phyloP scores from a whole-genome alignment of 1,284 basidiomycete species.

The Fistulinella cinereoalba region DNA sequence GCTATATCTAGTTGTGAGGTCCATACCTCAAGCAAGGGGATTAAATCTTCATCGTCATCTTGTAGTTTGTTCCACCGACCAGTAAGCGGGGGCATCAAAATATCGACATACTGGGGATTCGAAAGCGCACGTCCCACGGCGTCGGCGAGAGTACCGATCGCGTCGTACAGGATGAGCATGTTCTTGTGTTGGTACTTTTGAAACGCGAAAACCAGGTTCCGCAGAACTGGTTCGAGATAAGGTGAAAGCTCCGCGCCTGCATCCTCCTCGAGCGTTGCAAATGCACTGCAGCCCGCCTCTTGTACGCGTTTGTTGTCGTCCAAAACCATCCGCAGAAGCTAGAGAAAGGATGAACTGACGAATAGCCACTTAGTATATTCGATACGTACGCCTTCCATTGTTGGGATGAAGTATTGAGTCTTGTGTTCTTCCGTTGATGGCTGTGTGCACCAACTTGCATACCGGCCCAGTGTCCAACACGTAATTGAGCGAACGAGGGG shows the following conservation, averaged over 20 bases:
- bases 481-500: conserved; percentile 97
- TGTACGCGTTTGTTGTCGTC: conserved; percentile 99
- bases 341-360: conserved; percentile 10
- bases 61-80: conserved; percentile 85
- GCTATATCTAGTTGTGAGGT: not conserved
- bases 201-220: conserved; percentile 94
- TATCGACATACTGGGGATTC: conserved; percentile 85
- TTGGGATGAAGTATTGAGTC: conserved; percentile 89
- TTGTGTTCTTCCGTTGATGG: conserved; percentile 83
- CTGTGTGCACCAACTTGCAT: conserved; percentile 94
- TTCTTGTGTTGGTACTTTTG: conserved; percentile 99
- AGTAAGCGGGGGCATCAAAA: conserved; percentile 94
- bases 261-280: conserved; percentile 98
- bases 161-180: conserved; percentile 97
- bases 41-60: conserved; percentile 91
- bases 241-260: conserved; percentile 88
- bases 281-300: conserved; percentile 98
- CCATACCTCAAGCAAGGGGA: conserved; percentile 88
- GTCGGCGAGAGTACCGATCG: conserved; percentile 96
- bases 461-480: conserved; percentile 99
- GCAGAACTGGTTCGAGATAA: conserved; percentile 92
- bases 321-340: conserved; percentile 96
- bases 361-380: not conserved
- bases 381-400: conserved; percentile 92
- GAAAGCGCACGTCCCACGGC: conserved; percentile 89